Base-by-base conservation (phyloP, 306 rosid species). In the Carpinus viminea region DNA sequence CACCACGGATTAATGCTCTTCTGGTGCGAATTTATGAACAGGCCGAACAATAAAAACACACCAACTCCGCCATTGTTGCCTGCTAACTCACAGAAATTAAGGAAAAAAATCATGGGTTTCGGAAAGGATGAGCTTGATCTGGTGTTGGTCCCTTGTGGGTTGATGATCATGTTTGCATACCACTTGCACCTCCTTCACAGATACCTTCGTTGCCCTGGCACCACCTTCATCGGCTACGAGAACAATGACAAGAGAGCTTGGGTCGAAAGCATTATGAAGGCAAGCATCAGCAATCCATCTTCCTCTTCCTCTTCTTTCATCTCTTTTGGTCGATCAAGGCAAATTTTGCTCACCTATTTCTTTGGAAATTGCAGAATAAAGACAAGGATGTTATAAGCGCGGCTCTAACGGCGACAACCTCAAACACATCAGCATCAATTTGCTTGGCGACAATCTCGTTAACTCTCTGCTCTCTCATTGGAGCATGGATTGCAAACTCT, bases 231-330 rank as follows among this genome's bases (percentile, higher is more conserved):
- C 84, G 98, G 97, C 56, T 91, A 87, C 74, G 94, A 91, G 73
- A 91, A 93, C 86, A 80, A 88, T 57, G 93, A 89, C 83, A 91
- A 86, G 57, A 87, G 68, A 83, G 85, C 86, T 56, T 93, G 98
- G 98, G 93, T 86, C 79, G 83, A 86, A 53, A 87, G 81, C 77
- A 81, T 91, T 68, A 87, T 91, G 96, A 83, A 87, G 96, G 96
- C 85, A 70, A 79, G 85, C 78, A 60, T 18, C 24, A 3, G 2
- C n/a, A 1, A 4, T n/a, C 7, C 34, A 5, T 59, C 56, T 47
- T 57, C 34, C 15, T 59, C 56, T 47, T 57, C 68, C 45, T 38
- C 47, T 75, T n/a, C 8, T 10, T 7, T 17, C 4, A 38, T 66
- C 28, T 20, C 4, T 45, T 80, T 69, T 52, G 4, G 53, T 77